A percentile compares a stretch with the other conserved stretches of the same genome.
phyloP scores from a whole-genome alignment of 495 filamentous ascomycete species.

The Aspergillus incahuasiensis region DNA sequence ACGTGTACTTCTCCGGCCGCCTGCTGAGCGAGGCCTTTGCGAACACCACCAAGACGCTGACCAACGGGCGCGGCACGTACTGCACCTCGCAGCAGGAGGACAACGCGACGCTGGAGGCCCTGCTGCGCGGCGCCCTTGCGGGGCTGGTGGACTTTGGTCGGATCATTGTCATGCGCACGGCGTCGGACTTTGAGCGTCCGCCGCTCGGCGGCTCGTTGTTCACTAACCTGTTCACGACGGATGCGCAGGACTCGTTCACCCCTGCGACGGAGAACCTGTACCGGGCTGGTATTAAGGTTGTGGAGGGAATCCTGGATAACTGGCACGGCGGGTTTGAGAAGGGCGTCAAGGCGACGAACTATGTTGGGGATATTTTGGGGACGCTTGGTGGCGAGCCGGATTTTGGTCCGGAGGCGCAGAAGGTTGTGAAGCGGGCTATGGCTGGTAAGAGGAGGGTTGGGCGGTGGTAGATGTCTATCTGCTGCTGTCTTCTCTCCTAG shows the following conservation, averaged over 20 bases:
- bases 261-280: constrained; percentile 63
- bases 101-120: constrained; percentile 63
- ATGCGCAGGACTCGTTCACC: constrained; percentile 56
- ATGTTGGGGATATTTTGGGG: constrained; percentile 70
- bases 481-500: no score
- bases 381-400: constrained; percentile 60
- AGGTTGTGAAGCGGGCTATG: not conserved
- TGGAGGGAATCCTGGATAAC: constrained; percentile 56
- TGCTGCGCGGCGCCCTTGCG: constrained; percentile 53
- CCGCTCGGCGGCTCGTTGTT: constrained; percentile 50
- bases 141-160: constrained; percentile 61
- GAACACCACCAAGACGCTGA: constrained; percentile 59
- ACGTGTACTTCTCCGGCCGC: constrained; percentile 66
- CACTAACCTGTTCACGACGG: constrained; percentile 52
- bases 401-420: constrained; percentile 47
- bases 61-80: constrained; percentile 64
- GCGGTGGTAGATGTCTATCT: not conserved
- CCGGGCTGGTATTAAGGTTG: constrained; percentile 59
- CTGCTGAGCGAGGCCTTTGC: constrained; percentile 59
- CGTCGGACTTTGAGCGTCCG: constrained; percentile 67
- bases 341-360: constrained; percentile 61
- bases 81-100: constrained; percentile 73
- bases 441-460: not conserved
- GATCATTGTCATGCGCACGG: constrained; percentile 70
- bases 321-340: constrained; percentile 56